Evolutionary conservation across 208 protist genomes (phyloP), one percentile per base, ranked within the genome.

Genomic region (Herpetomonas samuelpessoai): DNA sequence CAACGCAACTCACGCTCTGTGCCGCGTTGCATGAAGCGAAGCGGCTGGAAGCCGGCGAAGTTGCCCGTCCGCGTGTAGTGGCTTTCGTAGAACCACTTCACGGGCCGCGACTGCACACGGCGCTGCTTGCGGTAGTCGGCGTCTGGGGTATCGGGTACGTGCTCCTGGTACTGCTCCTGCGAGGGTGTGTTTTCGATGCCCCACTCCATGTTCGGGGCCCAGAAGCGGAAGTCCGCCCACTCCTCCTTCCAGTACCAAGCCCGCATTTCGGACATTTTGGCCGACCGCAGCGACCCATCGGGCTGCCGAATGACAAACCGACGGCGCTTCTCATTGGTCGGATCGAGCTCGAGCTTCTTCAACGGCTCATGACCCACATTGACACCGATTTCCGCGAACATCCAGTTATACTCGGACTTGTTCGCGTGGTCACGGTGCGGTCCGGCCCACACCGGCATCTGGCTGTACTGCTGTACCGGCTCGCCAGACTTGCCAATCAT

Each of bases 241-340:
- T 97, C 87, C 71, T 97, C 91, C 76, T 97, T 97, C 91, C 91
- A 97, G 73, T 97, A 97, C 88, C 90, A 97, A 26, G 90, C 90
- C 22, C 91, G 88, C 87, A 97, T 97, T 67, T 97, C 93, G n/a
- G 90, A 96, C 90, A 95, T 97, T 68, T 97, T 97, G 44, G 93
- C 93, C 14, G 90, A 96, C 28, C 93, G 87, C 74, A 97, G 77
- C 53, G 90, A 93, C 12, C 93, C 93, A 64, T 97, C 93, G 19
- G 93, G 93, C 59, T 96, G 93, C 9, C 91, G 77, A 59, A 97
- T 92, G 35, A 97, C 74, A 62, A 97, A 97, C 29, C 93, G 83
- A 28, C 93, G 81, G 6, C 93, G 71, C 73, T 97, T 97, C 67
- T 96, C 88, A 74, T 97, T 97, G 44, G 90, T 93, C 24, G 93